phyloP scores from a whole-genome alignment of 169 alveolate genomes.

The Plasmodium cynomolgi region DNA sequence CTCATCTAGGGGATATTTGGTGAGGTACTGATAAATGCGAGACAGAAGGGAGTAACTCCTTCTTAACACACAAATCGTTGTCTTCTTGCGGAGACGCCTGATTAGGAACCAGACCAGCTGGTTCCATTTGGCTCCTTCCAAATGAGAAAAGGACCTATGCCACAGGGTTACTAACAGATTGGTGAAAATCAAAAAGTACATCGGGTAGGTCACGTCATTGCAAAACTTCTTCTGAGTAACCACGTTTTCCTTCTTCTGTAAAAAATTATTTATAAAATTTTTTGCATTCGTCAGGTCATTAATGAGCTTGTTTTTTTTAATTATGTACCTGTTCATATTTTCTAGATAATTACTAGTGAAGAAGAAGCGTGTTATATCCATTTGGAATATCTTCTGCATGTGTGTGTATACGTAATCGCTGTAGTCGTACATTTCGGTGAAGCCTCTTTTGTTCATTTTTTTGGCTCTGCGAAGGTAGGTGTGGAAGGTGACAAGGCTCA shows the following conservation, averaged over 20 bases:
- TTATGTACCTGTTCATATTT: constrained; percentile 26
- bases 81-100: neutral
- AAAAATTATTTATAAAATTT: constrained; percentile 40
- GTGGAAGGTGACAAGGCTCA: constrained; percentile 3
- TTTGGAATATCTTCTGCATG: neutral
- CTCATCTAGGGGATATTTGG: neutral
- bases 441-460: constrained; percentile 32
- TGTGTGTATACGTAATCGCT: constrained; percentile 22
- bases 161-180: constrained; percentile 24
- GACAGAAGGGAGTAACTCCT: neutral
- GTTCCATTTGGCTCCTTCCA: neutral
- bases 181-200: constrained; percentile 28
- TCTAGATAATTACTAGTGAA: constrained; percentile 26
- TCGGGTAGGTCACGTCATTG: constrained; percentile 22
- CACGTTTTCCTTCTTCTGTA: constrained; percentile 15
- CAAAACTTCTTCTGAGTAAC: constrained; percentile 23
- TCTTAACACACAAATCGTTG: neutral
- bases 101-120: neutral
- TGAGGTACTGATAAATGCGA: constrained; percentile 5
- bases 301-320: constrained; percentile 12
- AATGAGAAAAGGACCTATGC: neutral
- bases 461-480: constrained; percentile 17
- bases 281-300: constrained; percentile 30
- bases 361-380: constrained; percentile 21
- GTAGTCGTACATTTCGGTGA: constrained; percentile 45